Base-by-base conservation (phyloP, 306 rosid species). In the Quercus dentata region DNA sequence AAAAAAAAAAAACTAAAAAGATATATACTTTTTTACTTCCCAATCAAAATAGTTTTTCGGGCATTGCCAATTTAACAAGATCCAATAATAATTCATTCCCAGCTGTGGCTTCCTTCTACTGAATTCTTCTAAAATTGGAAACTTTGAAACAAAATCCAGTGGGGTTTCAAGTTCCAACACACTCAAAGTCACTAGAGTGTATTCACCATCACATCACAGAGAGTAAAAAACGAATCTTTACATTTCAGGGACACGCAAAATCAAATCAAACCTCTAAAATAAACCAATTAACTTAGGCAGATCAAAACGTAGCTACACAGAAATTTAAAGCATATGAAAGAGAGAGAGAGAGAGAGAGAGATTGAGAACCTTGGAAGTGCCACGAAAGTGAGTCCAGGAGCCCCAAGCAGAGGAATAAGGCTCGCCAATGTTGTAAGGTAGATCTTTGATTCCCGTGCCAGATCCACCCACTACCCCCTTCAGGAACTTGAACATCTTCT, bases 381-480 rank as follows among this genome's bases (percentile, higher is more conserved):
- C 98, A 67, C 96, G 97, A 76, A 59, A 89, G 81, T 95, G 98
- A 89, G 90, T 78, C 99, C 99, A 95, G 30, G 99, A 95, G 55
- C 99, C 98, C 99, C 99, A 92, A 67, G 98, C 98, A 51, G 85
- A 90, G 35, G 96, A 83, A 68, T 91, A 93, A 44, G 99, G 92
- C 21, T 95, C 98, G 70, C 93, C 97, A 76, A 93, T 87, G 71
- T 82, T 90, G 91, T 92, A 95, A 12, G 99, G 99, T 61, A 95
- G 98, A 95, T 95, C 99, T 71, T 87, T 95, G 76, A 85, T 82
- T 49, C 97, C 98, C 4, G 89, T 69, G 49, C 98, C 97, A 73
- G 99, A 95, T 92, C 98, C 99, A 81, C 93, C 96, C 81, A 92
- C 99, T 49, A 93, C 99, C 56, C 97, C 97, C 78, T 91, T 95